phyloP scores from a whole-genome alignment of 73 alveolate genomes.

The Paramecium octaurelia region DNA sequence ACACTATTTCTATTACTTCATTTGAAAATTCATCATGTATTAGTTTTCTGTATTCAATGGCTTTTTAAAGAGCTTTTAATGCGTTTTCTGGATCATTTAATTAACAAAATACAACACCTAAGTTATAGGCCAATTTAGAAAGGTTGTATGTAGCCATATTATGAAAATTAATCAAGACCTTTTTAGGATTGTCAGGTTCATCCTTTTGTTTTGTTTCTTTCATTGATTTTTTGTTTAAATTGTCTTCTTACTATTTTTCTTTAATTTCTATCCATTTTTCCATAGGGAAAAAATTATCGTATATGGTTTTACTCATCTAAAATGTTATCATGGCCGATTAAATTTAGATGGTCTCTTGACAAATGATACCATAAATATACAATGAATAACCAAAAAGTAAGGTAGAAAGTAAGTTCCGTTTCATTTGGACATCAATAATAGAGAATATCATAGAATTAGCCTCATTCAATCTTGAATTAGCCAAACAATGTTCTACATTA shows the following conservation, averaged over 20 bases:
- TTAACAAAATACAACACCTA: slow-evolving; percentile 6
- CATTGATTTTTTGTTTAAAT: neutral
- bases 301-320: neutral
- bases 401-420: neutral
- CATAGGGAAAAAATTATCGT: neutral
- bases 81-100: slow-evolving; percentile 36
- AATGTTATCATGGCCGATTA: slow-evolving; percentile 9
- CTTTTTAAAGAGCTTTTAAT: neutral
- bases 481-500: slow-evolving; percentile 5
- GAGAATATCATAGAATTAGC: neutral
- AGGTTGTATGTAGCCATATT: slow-evolving; percentile 15
- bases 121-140: neutral
- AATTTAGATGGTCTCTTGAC: neutral
- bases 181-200: neutral
- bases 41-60: neutral
- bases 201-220: neutral
- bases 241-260: neutral
- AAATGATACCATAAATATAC: slow-evolving; percentile 15
- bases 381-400: slow-evolving; percentile 11
- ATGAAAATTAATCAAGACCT: neutral
- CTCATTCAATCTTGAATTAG: neutral
- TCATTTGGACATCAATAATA: neutral
- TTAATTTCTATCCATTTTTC: neutral
- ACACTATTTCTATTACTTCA: neutral
- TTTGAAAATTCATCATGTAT: slow-evolving; percentile 6